phyloP scores from a whole-genome alignment of 345 rosid species.

The Eutrema japonicum region DNA sequence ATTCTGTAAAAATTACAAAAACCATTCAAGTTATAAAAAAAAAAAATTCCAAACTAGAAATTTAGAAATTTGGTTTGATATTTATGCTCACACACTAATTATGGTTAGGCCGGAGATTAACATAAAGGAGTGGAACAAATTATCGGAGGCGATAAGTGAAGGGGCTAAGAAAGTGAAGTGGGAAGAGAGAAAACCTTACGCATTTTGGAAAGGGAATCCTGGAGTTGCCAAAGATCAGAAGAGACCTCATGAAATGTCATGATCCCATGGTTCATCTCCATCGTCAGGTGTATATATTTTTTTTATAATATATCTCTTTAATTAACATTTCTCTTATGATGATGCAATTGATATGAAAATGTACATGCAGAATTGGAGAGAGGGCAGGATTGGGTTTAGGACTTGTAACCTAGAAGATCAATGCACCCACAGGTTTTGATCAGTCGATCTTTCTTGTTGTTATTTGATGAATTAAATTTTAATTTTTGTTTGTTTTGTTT shows the following conservation, averaged over 20 bases:
- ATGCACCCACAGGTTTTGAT: slow-evolving; percentile 57
- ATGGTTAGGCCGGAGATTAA: slow-evolving; percentile 61
- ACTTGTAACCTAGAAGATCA: slow-evolving; percentile 52
- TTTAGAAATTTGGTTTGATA: background rate
- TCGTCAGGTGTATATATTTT: slow-evolving; percentile 42
- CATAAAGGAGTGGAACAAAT: slow-evolving; percentile 59
- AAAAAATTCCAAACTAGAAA: no score
- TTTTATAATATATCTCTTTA: background rate
- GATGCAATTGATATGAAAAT: slow-evolving; percentile 5
- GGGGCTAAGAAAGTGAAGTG: slow-evolving; percentile 50
- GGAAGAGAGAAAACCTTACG: slow-evolving; percentile 61
- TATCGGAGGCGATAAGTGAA: slow-evolving; percentile 45
- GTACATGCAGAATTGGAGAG: slow-evolving; percentile 48
- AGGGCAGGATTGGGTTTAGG: slow-evolving; percentile 43
- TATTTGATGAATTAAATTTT: background rate
- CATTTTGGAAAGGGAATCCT: slow-evolving; percentile 69
- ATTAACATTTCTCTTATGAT: background rate
- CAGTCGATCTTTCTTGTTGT: background rate
- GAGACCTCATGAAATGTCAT: slow-evolving; percentile 54
- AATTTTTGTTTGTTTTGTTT: background rate
- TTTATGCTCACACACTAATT: background rate
- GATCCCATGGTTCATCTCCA: slow-evolving; percentile 50
- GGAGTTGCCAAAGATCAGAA: slow-evolving; percentile 44
- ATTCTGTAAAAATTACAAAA: no score
- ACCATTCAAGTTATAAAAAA: no score